Base-by-base conservation (phyloP, 495 filamentous ascomycete species). In the Parachaetomium inaequale region DNA sequence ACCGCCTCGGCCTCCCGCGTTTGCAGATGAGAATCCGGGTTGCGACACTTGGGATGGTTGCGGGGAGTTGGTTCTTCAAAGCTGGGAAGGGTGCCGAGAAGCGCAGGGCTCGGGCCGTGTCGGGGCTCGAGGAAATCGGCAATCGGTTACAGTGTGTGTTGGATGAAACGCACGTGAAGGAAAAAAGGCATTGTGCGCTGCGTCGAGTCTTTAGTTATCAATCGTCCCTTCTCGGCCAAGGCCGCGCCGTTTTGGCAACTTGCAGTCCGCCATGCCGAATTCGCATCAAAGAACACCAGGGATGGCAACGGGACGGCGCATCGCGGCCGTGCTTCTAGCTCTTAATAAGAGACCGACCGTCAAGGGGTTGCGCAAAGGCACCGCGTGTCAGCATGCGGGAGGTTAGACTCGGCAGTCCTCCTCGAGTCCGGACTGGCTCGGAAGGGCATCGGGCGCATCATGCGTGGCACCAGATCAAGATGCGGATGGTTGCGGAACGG, bases 401-500 rank as follows among this genome's bases (percentile, higher is more conserved):
- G 58, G 52, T 54, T 40, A 36, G 43, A 60, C 38, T 1, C 21
- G 54, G 54, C 21, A 12, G 6, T 6, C 29, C 19, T 56, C 46
- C 11, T 53, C 46, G 23, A 38, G 11, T 5, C 15, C 55, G n/a
- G 40, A 59, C 47, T 53, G 52, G 45, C 3, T 29, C 42, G 21
- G 47, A 31, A 56, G 31, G 17, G 42, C 26, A 45, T 50, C 55
- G 40, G 51, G 60, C 50, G 47, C 49, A 28, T 21, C 29, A 42
- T 60, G 59, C 64, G 59, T 66, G 64, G 64, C 64, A 63, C 53
- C 50, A 56, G 26, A 28, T 52, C 43, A 55, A 23, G 55, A 42
- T 26, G 25, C 46, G 43, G 51, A 43, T 42, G 40, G 38, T 51
- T 56, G 55, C 43, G 54, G 28, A 8, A 58, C 32, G 46, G 53